Evolutionary conservation across 169 alveolate genomes (phyloP), one percentile per base, ranked within the genome.

Genomic region (Plasmodium blacklocki): DNA sequence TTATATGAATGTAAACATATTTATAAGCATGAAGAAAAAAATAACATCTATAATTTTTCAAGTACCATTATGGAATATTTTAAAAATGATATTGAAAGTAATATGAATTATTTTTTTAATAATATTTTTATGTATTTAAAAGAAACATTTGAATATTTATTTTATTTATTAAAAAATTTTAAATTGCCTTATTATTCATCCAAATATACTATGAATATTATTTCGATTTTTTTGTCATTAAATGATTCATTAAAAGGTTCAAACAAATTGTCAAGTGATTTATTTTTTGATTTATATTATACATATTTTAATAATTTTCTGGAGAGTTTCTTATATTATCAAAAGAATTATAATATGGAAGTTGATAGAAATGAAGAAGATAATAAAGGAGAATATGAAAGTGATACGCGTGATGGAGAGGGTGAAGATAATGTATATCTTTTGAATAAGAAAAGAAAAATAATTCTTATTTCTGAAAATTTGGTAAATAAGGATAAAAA

Each of bases 71-170:
- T 86, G 74, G 92, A 86, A 72, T 86, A 86, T 72, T 86, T 86
- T 86, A 72, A 72, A 86, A 86, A 86, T 43, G 92, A 86, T 43
- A 72, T 86, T 26, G 87, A 86, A 23, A 86, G 88, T 73, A 72
- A 70, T 54, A 60, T 86, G 11, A 86, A 71, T 45, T 86, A 47
- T 67, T 86, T 86, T 11, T 32, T 66, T 50, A 86, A 86, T 67
- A 86, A 86, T 52, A 29, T 71, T 56, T 86, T 45, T 73, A 23
- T 21, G 21, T 66, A 86, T 86, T 52, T 86, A 72, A 86, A 86
- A 52, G 92, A 86, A 32, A 86, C 92, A 49, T 86, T 72, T 74
- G 92, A 86, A 52, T 86, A 86, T 60, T 58, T 86, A n/a, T 86
- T 71, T 73, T 86, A 72, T 66, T 11, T 86, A 45, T 19, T 86